Evolutionary conservation across 2,329 filamentous ascomycete genomes (phyloP), one percentile per base, ranked within the genome.

Genomic region (Rosellinia necatrix): DNA sequence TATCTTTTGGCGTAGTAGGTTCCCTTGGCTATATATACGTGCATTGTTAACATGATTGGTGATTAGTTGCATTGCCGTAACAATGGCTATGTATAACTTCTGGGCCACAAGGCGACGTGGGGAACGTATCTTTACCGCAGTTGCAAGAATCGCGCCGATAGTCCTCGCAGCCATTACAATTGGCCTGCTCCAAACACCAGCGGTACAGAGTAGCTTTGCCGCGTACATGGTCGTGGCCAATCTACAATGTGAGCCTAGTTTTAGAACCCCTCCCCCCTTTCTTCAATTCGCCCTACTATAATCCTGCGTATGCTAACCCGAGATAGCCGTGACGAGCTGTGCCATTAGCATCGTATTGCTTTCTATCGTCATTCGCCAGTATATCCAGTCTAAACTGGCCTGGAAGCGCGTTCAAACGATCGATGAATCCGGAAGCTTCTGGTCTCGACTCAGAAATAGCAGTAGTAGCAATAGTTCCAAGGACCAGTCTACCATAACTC

Each of bases 151-250:
- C 7, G 27, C 53, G 2, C 64, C 64, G 4, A 44, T 64, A 5
- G 6, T 64, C 6, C 15, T 63, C 17, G 59, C 63, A 15, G 48
- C 40, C 6, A 51, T 63, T 15, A 61, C 63, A 1, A 62, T 66
- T 30, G 60, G 59, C 24, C 7, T 66, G 30, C 54, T 61, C 2
- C 57, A 66, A 34, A 62, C 62, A n/a, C 35, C 49, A n/a, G 38
- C 54, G 12, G 60, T 65, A 2, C 64, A 66, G 37, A 62, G 60
- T 12, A 66, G 62, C 38, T 66, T 61, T 29, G 13, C 46, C 15
- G 58, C 44, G 2, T 66, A 66, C 42, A 59, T 66, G 59, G 35
- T 63, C 10, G 49, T 66, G 30, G 64, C 64, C 6, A 66, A 66
- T 42, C 19, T 50, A 6, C 64, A 66, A 59, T 54, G 50, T 58